Evolutionary conservation across 2,329 filamentous ascomycete species (phyloP).

Genomic region (Cryphonectria radicalis): DNA sequence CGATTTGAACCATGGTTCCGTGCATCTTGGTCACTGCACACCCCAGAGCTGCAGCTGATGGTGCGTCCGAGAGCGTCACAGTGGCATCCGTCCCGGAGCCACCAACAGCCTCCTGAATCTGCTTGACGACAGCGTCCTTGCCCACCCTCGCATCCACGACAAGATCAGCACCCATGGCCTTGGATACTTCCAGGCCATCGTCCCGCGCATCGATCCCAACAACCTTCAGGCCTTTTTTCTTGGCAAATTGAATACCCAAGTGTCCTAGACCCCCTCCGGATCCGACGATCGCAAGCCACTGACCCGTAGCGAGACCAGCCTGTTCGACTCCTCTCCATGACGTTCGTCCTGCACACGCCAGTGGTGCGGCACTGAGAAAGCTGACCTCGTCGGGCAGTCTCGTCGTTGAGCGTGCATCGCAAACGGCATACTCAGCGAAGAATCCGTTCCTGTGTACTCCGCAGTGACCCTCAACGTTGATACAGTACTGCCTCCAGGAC

Average conservation of each 20-base stretch:
- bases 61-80: conserved; percentile 58
- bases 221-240: conserved; percentile 53
- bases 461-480: conserved; percentile 36
- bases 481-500: conserved; percentile 57
- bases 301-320: conserved; percentile 40
- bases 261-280: conserved; percentile 58
- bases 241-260: conserved; percentile 54
- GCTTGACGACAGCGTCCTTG: conserved; percentile 50
- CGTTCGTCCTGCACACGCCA: conserved; percentile 60
- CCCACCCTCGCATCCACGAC: conserved; percentile 53
- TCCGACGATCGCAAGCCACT: conserved; percentile 51
- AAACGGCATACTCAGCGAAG: conserved; percentile 60
- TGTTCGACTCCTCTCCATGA: conserved; percentile 51
- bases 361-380: conserved; percentile 56
- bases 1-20: conserved; percentile 61
- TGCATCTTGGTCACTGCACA: conserved; percentile 62
- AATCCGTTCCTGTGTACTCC: conserved; percentile 47
- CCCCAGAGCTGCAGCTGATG: conserved; percentile 48
- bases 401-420: conserved; percentile 52
- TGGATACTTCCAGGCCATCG: conserved; percentile 53
- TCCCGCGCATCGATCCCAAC: conserved; percentile 60
- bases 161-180: conserved; percentile 34
- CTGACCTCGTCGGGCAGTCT: conserved; percentile 52
- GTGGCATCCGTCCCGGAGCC: conserved; percentile 56
- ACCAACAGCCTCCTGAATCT: conserved; percentile 52